These are phyloP conservation scores for Geoglossum cookeanum DNA, from an alignment of 2,329 filamentous ascomycete species.

Conservation along the genomic window DNA sequence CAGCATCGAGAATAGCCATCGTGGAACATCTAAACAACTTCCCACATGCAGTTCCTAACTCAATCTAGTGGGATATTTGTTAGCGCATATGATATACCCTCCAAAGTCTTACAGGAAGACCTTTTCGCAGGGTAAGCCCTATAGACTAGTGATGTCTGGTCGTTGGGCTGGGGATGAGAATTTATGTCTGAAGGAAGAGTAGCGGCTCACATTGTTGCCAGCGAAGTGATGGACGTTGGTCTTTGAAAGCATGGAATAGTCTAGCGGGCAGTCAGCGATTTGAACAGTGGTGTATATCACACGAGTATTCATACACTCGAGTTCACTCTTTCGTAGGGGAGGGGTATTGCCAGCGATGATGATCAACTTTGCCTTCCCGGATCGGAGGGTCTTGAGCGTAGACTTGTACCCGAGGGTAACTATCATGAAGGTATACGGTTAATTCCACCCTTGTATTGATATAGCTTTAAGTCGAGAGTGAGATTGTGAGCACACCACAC, in stretches of 20 bases:
- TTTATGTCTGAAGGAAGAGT: not conserved
- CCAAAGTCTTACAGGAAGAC: slow-evolving; percentile 61
- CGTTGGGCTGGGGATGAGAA: slow-evolving; percentile 14
- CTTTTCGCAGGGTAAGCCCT: slow-evolving; percentile 64
- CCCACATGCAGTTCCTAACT: slow-evolving; percentile 94
- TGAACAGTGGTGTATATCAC: not conserved
- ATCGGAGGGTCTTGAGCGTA: slow-evolving; percentile 75
- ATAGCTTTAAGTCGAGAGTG: slow-evolving; percentile 18
- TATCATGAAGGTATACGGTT: slow-evolving; percentile 14
- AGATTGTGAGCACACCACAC: slow-evolving; percentile 15
- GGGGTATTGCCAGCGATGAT: slow-evolving; percentile 93
- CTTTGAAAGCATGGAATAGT: slow-evolving; percentile 85
- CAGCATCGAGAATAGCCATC: slow-evolving; percentile 92
- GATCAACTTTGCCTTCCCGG: slow-evolving; percentile 96
- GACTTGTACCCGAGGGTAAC: slow-evolving; percentile 85
- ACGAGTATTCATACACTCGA: slow-evolving; percentile 46
- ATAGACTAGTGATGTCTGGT: slow-evolving; percentile 4
- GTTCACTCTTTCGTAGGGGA: slow-evolving; percentile 92
- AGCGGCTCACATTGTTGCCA: slow-evolving; percentile 90
- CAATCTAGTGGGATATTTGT: slow-evolving; percentile 46
- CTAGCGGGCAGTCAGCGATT: slow-evolving; percentile 6
- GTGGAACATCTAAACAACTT: slow-evolving; percentile 98
- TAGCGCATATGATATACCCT: slow-evolving; percentile 41
- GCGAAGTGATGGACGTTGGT: slow-evolving; percentile 92
- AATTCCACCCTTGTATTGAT: not conserved